Percentiles rank a stretch among this genome's conserved stretches.
Evolutionary conservation across 306 rosid species (phyloP).

Genomic region (Lathyrus sativus): DNA sequence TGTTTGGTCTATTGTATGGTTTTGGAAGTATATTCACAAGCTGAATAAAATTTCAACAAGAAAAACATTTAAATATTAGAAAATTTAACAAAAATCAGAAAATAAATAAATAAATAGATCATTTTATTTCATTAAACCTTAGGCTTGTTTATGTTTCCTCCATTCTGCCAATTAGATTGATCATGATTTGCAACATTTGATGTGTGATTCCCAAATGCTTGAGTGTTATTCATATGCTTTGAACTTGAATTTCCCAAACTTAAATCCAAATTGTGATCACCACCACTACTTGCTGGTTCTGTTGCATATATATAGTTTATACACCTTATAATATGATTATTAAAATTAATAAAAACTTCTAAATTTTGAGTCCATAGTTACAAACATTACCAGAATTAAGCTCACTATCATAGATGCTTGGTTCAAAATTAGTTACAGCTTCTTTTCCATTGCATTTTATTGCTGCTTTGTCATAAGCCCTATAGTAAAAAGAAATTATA

Average conservation of each 20-base stretch:
- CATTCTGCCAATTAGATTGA: constrained; percentile 42
- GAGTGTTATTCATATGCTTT: constrained; percentile 29
- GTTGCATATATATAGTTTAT: not conserved
- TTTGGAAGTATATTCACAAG: constrained; percentile 49
- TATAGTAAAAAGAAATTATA: constrained; percentile 28
- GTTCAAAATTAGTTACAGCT: constrained; percentile 99
- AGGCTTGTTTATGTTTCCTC: constrained; percentile 38
- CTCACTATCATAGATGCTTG: constrained; percentile 84
- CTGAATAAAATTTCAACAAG: constrained; percentile 15
- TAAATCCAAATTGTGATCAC: constrained; percentile 66
- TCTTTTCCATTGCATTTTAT: constrained; percentile 95
- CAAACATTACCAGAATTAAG: constrained; percentile 65
- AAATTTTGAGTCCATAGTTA: not conserved
- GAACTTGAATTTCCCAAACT: constrained; percentile 71
- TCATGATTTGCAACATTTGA: constrained; percentile 38
- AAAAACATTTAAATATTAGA: not conserved
- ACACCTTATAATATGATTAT: not conserved
- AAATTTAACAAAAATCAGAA: not conserved
- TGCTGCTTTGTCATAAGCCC: constrained; percentile 99
- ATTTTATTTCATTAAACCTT: constrained; percentile 35
- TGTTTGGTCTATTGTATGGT: constrained; percentile 44
- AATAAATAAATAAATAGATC: not conserved
- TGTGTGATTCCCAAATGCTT: constrained; percentile 38
- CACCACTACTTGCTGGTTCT: constrained; percentile 50
- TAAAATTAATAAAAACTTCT: not conserved